phyloP scores from a whole-genome alignment of 768 basidiomycete species.

The Lepiota brunneoincarnata region DNA sequence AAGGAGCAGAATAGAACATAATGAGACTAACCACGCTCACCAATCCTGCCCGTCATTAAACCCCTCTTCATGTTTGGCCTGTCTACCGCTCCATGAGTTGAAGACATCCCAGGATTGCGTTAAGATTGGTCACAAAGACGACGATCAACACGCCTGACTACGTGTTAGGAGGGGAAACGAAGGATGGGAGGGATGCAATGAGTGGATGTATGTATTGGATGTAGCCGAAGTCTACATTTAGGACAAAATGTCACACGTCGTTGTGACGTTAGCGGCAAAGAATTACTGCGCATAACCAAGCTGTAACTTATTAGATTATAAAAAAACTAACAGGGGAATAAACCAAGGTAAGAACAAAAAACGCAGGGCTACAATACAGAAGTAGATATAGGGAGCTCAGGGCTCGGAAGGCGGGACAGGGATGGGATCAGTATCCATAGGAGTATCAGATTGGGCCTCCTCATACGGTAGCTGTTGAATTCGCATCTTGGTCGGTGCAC shows the following conservation, averaged over 20 bases:
- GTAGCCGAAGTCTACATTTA: neutral
- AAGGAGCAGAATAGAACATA: neutral
- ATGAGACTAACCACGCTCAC: slow-evolving; percentile 46
- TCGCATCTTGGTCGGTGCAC: slow-evolving; percentile 66
- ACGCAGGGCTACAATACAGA: neutral
- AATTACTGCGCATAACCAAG: too few relatives aligned
- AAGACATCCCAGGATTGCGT: slow-evolving; percentile 1
- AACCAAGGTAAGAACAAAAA: neutral
- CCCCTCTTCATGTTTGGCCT: neutral
- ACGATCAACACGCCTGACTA: neutral
- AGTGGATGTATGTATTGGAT: neutral
- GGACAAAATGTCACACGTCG: slow-evolving; percentile 3
- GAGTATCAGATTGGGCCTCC: slow-evolving; percentile 47
- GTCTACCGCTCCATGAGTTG: neutral
- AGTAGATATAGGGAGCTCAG: neutral
- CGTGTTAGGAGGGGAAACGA: neutral
- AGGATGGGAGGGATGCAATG: neutral
- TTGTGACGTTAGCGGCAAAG: neutral
- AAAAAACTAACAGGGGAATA: neutral
- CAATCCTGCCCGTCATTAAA: slow-evolving; percentile 34
- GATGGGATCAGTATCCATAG: slow-evolving; percentile 26
- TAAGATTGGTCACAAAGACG: neutral
- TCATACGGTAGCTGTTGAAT: slow-evolving; percentile 55
- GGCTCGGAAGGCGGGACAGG: slow-evolving; percentile 7
- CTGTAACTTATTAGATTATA: neutral